Base-by-base conservation (phyloP, 1,284 basidiomycete genomes). In the Sanghuangporus baumii region DNA sequence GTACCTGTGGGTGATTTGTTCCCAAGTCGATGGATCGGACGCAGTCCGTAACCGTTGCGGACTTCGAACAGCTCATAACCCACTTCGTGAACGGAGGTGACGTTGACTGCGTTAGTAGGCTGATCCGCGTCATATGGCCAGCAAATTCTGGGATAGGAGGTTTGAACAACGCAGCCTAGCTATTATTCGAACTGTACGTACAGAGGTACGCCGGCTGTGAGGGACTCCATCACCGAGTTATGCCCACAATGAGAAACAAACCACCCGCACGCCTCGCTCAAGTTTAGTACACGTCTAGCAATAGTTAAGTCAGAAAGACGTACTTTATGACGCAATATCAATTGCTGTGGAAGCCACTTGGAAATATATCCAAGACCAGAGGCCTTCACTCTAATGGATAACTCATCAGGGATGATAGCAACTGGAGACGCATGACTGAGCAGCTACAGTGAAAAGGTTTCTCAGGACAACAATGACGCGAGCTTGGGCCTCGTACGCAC, bases 61-160 rank as follows among this genome's bases (percentile, higher is more conserved):
- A 69, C 68, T 58, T 73, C 70, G 55, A 71, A 51, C 6, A 73
- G 66, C 67, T 73, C 71, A 62, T 72, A 72, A 9, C 66, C 71
- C 51, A 69, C 57, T 18, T 67, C 59, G 56, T 69, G 66, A 23
- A 62, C 68, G 26, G 65, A 63, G 26, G 66, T 56, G 18, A 70
- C 60, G 36, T 67, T 65, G 2, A 68, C 59, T 12, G 69, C 67
- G 61, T 71, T 72, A 3, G 62, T 38, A 11, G 71, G 67, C 59
- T 71, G 69, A 60, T 71, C 69, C 26, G 63, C 67, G 8, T 63
- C 55, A 62, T 67, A 70, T 3, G 69, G 69, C 70, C 69, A 71
- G 66, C 66, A 68, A 48, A 71, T 71, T 65, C 70, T 71, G 56
- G 16, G 18, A 57, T 40, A 12, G 41, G 20, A 57, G 20, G 16